phyloP scores from a whole-genome alignment of 1,284 basidiomycete genomes.

The Jaminaea rosea region DNA sequence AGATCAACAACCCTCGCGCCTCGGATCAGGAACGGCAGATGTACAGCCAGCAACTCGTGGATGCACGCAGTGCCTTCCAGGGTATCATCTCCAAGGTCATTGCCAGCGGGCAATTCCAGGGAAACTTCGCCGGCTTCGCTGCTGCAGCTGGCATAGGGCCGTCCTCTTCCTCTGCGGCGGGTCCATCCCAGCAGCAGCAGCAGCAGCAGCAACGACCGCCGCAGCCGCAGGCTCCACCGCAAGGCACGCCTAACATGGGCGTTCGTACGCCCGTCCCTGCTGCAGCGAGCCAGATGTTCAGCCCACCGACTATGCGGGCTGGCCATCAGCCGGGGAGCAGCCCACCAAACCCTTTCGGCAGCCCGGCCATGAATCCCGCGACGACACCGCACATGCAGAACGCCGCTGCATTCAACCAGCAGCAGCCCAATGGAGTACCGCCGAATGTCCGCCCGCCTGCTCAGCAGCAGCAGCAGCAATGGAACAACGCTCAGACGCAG shows the following conservation, averaged over 20 bases:
- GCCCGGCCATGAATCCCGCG: slow-evolving; percentile 1
- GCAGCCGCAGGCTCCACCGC: background rate
- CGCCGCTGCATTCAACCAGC: background rate
- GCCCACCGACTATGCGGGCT: background rate
- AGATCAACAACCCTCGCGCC: slow-evolving; percentile 3
- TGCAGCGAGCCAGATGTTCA: background rate
- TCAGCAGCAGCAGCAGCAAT: slow-evolving; percentile 4
- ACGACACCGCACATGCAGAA: background rate
- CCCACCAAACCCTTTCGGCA: background rate
- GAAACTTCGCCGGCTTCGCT: too few relatives aligned
- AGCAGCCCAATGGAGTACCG: background rate
- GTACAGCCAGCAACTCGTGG: background rate
- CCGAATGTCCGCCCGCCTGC: background rate
- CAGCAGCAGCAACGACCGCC: background rate
- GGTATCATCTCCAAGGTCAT: background rate
- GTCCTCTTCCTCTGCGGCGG: background rate
- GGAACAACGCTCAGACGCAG: background rate
- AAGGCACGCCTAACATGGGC: background rate
- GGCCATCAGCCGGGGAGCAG: background rate
- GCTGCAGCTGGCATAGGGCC: too few relatives aligned
- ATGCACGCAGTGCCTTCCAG: background rate
- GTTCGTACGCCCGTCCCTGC: slow-evolving; percentile 3
- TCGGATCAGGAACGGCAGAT: background rate
- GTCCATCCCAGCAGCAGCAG: slow-evolving; percentile 5
- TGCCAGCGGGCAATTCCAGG: background rate